Conservation (phyloP, 495 filamentous ascomycete genomes). For the Penicillium soppii region DNA sequence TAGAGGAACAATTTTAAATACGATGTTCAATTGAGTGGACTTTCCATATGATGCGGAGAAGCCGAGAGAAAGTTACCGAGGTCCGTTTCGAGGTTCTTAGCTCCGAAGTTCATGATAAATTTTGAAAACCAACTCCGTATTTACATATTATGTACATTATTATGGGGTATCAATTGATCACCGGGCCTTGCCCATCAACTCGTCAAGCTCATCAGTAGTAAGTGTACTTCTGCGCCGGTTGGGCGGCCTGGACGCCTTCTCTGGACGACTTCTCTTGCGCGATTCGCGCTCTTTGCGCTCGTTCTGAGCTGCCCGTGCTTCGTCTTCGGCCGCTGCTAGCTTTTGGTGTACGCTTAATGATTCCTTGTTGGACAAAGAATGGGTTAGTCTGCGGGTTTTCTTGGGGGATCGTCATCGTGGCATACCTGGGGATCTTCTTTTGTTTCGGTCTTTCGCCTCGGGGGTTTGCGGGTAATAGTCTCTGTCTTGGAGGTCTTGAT, state of each 20-base stretch:
- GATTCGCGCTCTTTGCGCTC: constrained; percentile 43
- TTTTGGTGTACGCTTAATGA: constrained; percentile 43
- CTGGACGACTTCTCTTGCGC: constrained; percentile 43
- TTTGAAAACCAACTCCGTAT: constrained; percentile 12
- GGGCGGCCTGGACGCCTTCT: constrained; percentile 40
- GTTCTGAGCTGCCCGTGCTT: constrained; percentile 42
- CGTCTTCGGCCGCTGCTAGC: constrained; percentile 44
- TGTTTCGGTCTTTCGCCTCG: constrained; percentile 32
- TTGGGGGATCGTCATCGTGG: constrained; percentile 5
- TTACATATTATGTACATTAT: constrained; percentile 24
- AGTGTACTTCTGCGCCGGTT: constrained; percentile 67
- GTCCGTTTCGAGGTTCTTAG: constrained; percentile 1
- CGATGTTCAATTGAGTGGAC: too few species aligned
- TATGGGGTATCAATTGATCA: constrained; percentile 11
- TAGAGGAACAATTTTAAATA: too few species aligned
- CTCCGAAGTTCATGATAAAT: constrained; percentile 6
- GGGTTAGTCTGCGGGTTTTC: constrained; percentile 9
- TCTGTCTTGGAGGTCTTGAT: constrained; percentile 38
- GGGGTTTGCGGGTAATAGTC: constrained; percentile 34
- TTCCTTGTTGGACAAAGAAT: constrained; percentile 18
- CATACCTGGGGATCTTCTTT: constrained; percentile 37
- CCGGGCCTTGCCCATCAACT: constrained; percentile 50
- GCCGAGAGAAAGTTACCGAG: constrained; percentile 11
- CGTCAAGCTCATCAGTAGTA: constrained; percentile 69
- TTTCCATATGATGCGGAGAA: constrained; percentile 10